Conservation (phyloP, 2,329 filamentous ascomycete species). For the Acrocalymma vagum region DNA sequence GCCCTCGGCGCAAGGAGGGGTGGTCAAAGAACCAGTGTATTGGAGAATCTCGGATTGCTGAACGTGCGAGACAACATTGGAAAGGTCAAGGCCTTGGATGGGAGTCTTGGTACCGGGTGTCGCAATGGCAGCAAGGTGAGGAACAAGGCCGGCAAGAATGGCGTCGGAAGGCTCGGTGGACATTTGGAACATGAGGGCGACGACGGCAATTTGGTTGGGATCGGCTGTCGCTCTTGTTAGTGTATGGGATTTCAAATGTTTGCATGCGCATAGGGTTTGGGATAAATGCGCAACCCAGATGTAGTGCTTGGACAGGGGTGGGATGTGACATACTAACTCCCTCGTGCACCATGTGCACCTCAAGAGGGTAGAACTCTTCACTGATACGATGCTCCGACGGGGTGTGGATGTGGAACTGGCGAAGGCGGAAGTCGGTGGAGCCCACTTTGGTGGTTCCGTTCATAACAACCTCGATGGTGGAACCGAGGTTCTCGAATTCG, state of each 20-base stretch:
- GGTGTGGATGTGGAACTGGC: conserved; percentile 69
- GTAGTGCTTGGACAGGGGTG: background rate
- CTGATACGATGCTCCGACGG: conserved; percentile 66
- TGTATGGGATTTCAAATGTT: background rate
- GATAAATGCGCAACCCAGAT: conserved; percentile 5
- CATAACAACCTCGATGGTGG: conserved; percentile 65
- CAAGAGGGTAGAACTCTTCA: conserved; percentile 56
- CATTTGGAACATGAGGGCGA: conserved; percentile 54
- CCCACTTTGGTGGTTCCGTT: conserved; percentile 57
- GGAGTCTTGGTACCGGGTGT: conserved; percentile 48
- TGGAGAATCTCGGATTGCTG: conserved; percentile 53
- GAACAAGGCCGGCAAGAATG: conserved; percentile 37
- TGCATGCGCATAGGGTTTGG: background rate
- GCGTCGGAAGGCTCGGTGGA: conserved; percentile 40
- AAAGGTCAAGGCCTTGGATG: conserved; percentile 55
- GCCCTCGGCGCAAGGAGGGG: conserved; percentile 68
- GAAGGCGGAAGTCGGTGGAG: conserved; percentile 53
- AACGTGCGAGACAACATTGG: conserved; percentile 49
- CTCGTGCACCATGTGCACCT: conserved; percentile 68
- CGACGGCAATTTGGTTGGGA: conserved; percentile 47
- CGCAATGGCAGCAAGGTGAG: conserved; percentile 49
- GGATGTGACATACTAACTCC: conserved; percentile 46
- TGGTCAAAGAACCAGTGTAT: conserved; percentile 69
- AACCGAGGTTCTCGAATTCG: conserved; percentile 66
- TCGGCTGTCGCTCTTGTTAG: conserved; percentile 33